phyloP scores from a whole-genome alignment of 192 early-diverging fungal genomes.

The Coemansia interrupta region DNA sequence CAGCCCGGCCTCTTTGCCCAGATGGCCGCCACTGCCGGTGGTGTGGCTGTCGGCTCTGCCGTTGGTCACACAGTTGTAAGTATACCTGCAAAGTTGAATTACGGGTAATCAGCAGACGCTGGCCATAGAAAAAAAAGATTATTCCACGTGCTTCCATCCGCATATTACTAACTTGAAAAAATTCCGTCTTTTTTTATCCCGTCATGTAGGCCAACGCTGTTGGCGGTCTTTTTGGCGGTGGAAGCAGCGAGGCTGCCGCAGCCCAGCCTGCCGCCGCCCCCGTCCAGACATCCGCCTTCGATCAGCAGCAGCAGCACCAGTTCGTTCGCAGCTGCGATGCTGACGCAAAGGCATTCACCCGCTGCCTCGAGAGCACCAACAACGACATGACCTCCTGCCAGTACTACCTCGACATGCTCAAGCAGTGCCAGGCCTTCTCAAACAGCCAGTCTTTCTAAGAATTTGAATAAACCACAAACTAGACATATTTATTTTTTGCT shows the following conservation, averaged over 20 bases:
- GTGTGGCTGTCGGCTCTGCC: conserved; percentile 87
- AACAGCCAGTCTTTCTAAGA: conserved; percentile 17
- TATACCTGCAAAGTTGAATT: neutral
- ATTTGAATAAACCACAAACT: neutral
- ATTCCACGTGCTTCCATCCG: neutral
- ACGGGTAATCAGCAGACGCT: neutral
- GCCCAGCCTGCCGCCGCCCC: conserved; percentile 14
- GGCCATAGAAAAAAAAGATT: neutral
- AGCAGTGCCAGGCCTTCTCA: conserved; percentile 69
- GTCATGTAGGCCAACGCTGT: conserved; percentile 33
- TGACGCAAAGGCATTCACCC: conserved; percentile 80
- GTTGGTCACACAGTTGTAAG: conserved; percentile 64
- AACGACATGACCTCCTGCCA: conserved; percentile 81
- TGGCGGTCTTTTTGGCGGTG: conserved; percentile 49
- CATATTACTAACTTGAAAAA: neutral
- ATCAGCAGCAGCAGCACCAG: conserved; percentile 45
- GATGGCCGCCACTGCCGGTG: conserved; percentile 92
- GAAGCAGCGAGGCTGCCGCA: conserved; percentile 29
- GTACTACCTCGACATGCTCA: conserved; percentile 88
- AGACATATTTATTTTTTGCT: conserved; percentile 28
- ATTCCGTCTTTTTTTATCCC: neutral
- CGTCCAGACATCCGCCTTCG: conserved; percentile 1
- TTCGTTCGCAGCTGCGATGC: conserved; percentile 54
- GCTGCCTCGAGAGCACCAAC: conserved; percentile 79
- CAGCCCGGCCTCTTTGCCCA: conserved; percentile 67